phyloP scores from a whole-genome alignment of 2,329 filamentous ascomycete genomes.

The Fusarium bulbicola region DNA sequence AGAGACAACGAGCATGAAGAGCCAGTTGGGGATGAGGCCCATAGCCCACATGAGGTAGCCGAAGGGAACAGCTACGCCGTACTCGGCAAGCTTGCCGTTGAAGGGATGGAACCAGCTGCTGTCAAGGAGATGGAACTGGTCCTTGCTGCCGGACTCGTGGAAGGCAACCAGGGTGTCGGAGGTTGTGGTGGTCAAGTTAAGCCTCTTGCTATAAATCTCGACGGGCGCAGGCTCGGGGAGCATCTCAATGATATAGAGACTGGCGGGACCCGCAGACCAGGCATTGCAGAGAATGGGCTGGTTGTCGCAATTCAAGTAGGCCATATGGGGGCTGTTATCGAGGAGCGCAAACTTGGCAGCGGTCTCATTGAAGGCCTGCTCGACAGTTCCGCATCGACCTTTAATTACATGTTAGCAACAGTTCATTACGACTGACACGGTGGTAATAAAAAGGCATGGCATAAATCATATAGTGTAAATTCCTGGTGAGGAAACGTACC shows the following conservation, averaged over 20 bases:
- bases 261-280: conserved; percentile 73
- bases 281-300: conserved; percentile 79
- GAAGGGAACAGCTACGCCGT: conserved; percentile 68
- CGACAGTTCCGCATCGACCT: conserved; percentile 72
- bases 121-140: conserved; percentile 60
- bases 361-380: conserved; percentile 73
- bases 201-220: conserved; percentile 69
- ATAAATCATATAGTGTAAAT: neutral
- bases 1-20: conserved; percentile 79
- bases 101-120: conserved; percentile 76
- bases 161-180: conserved; percentile 70
- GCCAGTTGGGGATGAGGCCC: conserved; percentile 75
- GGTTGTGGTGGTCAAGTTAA: conserved; percentile 76
- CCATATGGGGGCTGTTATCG: conserved; percentile 72
- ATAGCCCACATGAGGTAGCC: conserved; percentile 75
- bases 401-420: conserved; percentile 31
- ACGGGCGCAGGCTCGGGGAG: conserved; percentile 71
- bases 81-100: conserved; percentile 71
- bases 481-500: conserved; percentile 52
- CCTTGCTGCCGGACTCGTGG: conserved; percentile 60
- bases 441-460: neutral
- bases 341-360: conserved; percentile 70
- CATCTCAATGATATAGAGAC: conserved; percentile 73
- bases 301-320: conserved; percentile 76
- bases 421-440: neutral